Conservation (phyloP, 352 stramenopile species). For the Globisporangium carolinianum region DNA sequence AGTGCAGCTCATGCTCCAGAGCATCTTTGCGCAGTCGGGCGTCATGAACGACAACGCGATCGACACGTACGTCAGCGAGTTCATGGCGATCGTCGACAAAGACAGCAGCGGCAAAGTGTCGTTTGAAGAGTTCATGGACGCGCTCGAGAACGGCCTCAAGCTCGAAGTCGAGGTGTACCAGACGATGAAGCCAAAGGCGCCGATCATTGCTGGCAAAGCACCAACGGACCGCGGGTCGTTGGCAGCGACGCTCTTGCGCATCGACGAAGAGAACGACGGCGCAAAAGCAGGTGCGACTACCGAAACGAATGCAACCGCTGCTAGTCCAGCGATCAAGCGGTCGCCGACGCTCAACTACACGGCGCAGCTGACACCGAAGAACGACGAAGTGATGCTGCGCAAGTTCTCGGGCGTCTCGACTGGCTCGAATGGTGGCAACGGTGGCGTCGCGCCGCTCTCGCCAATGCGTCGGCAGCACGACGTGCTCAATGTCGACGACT, state of each 20-base stretch:
- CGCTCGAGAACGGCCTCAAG: constrained; percentile 67
- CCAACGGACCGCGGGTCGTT: constrained; percentile 3
- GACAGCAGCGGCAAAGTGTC: constrained; percentile 64
- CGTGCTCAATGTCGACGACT: constrained; percentile 77
- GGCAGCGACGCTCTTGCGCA: neutral
- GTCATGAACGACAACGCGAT: constrained; percentile 71
- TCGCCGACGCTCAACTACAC: neutral
- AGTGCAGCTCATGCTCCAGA: constrained; percentile 67
- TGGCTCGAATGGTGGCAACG: constrained; percentile 2
- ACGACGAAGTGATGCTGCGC: constrained; percentile 9
- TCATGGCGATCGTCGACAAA: constrained; percentile 69
- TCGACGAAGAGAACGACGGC: constrained; percentile 11
- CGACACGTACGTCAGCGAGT: constrained; percentile 59
- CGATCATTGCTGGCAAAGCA: neutral
- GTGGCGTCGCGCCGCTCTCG: constrained; percentile 15
- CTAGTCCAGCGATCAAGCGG: neutral
- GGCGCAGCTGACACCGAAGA: constrained; percentile 5
- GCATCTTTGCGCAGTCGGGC: constrained; percentile 69
- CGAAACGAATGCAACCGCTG: too few relatives aligned
- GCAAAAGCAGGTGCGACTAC: neutral
- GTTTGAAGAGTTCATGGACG: constrained; percentile 78
- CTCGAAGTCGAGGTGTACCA: constrained; percentile 73
- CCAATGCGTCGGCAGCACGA: constrained; percentile 75
- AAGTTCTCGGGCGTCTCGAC: constrained; percentile 6
- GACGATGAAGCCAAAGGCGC: constrained; percentile 20